These are phyloP conservation scores for Selaginella moellendorffii DNA, from an alignment of 75 land plant species.

Conservation along the genomic window DNA sequence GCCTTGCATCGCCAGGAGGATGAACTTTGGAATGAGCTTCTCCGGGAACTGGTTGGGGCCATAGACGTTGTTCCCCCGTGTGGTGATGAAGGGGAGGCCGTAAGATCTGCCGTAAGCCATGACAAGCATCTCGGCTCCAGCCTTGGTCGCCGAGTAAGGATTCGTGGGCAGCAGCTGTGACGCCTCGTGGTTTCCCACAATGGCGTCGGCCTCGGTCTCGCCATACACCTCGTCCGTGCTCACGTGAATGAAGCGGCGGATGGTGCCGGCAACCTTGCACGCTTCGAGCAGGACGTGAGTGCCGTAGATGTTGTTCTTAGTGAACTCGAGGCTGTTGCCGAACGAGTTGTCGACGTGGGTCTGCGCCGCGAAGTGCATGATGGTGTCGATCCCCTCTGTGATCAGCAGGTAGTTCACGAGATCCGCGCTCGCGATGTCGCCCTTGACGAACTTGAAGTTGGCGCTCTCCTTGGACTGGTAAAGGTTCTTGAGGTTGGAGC, in stretches of 20 bases:
- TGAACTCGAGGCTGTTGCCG: slow-evolving; percentile 66
- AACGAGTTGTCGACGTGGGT: slow-evolving; percentile 72
- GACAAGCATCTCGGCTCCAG: slow-evolving; percentile 67
- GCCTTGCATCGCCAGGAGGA: slow-evolving; percentile 54
- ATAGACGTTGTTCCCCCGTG: slow-evolving; percentile 63
- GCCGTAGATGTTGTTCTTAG: slow-evolving; percentile 64
- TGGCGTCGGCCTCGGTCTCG: slow-evolving; percentile 57
- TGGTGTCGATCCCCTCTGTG: slow-evolving; percentile 60
- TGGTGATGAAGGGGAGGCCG: slow-evolving; percentile 56
- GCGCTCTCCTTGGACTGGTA: slow-evolving; percentile 32
- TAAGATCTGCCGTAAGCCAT: slow-evolving; percentile 75
- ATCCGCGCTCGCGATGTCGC: slow-evolving; percentile 66
- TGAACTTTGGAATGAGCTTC: slow-evolving; percentile 63
- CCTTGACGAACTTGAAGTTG: slow-evolving; percentile 67
- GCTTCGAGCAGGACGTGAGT: slow-evolving; percentile 71
- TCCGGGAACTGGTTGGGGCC: slow-evolving; percentile 72
- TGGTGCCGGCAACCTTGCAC: slow-evolving; percentile 47
- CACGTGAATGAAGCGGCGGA: slow-evolving; percentile 53
- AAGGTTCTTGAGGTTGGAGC: slow-evolving; percentile 58
- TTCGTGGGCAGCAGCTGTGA: slow-evolving; percentile 55
- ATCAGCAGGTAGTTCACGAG: slow-evolving; percentile 59
- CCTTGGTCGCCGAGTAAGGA: slow-evolving; percentile 60
- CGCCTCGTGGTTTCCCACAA: slow-evolving; percentile 59
- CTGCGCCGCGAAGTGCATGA: slow-evolving; percentile 74
- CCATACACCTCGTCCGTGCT: slow-evolving; percentile 67